Evolutionary conservation across 2,329 filamentous ascomycete genomes (phyloP), one percentile per base, ranked within the genome.

Genomic region (Talaromyces islandicus): DNA sequence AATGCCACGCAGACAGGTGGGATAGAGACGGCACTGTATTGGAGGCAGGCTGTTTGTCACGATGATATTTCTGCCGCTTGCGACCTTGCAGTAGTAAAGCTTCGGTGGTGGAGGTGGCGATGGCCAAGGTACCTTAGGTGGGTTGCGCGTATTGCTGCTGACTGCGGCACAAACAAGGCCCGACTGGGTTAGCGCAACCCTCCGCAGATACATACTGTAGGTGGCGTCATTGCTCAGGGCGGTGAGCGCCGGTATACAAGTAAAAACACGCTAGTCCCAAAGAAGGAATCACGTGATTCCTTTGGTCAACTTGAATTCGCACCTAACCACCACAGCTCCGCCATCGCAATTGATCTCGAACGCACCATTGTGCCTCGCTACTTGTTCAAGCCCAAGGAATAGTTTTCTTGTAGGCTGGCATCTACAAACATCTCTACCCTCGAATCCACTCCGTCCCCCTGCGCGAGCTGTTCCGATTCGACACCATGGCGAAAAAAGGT

Each of bases 141-240:
- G 21, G 50, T n/a, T n/a, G 56, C 25, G 24, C 32, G 27, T 29
- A 12, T 27, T 25, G 24, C 10, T 27, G 48, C 48, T 52, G 24
- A 52, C 24, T 29, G 48, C 24, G 48, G 24, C 24, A 52, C 48
- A 27, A 52, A 29, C 27, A 52, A 24, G 43, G 19, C 19, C 43
- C 24, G 43, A 25, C 43, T 50, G 43, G 24, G 19, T 25, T 29
- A 52, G 48, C 17, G 24, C 48, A 4, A n/a, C 2, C 24, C 27
- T 43, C 27, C 29, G 35, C 57, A 59, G 54, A 56, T 50, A n/a
- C n/a, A n/a, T n/a, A n/a, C n/a, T n/a, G n/a, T n/a, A n/a, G 38
- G 66, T 72, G 70, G 70, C 72, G 76, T 73, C 70, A 71, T 71
- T 69, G 67, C 63, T 48, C 38, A 64, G 58, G 67, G 71, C 71